Evolutionary conservation across 1,139 yeast species (phyloP).

Genomic region (Yarrowia galli): DNA sequence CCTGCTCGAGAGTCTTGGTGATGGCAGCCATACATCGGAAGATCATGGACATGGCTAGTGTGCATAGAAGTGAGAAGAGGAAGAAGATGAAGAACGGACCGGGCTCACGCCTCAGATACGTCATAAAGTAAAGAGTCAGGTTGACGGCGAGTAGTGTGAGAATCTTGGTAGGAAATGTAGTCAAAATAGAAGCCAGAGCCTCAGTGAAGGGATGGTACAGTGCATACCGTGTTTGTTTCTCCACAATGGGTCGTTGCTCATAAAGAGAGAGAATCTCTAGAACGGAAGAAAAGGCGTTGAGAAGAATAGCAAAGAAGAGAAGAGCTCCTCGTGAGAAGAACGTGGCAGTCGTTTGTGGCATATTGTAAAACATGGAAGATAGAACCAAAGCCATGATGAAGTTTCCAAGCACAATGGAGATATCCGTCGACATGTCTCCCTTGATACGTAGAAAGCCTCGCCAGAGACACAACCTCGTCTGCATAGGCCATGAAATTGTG

Average conservation of each 20-base stretch:
- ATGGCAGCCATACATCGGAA: constrained; percentile 67
- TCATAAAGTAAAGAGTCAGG: constrained; percentile 53
- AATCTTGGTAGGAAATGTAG: constrained; percentile 52
- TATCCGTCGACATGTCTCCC: constrained; percentile 61
- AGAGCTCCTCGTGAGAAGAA: constrained; percentile 61
- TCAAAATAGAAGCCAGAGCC: constrained; percentile 52
- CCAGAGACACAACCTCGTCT: constrained; percentile 49
- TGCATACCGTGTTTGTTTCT: constrained; percentile 56
- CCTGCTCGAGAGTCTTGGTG: constrained; percentile 60
- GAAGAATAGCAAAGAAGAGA: constrained; percentile 55
- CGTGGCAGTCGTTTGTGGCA: constrained; percentile 57
- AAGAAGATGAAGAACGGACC: constrained; percentile 54
- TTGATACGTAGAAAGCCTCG: constrained; percentile 63
- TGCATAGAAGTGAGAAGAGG: constrained; percentile 48
- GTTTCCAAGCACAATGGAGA: constrained; percentile 59
- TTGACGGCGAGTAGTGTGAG: constrained; percentile 50
- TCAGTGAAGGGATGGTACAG: constrained; percentile 58
- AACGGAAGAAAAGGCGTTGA: constrained; percentile 54
- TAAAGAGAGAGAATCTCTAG: constrained; percentile 55
- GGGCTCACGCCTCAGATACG: constrained; percentile 52
- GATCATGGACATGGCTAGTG: constrained; percentile 57
- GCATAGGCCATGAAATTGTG: constrained; percentile 51
- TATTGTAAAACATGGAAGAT: constrained; percentile 63
- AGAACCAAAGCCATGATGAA: constrained; percentile 60
- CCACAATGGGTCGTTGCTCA: constrained; percentile 53